Evolutionary conservation across 1,284 basidiomycete genomes (phyloP).

Genomic region (Rugosomyces carneus): DNA sequence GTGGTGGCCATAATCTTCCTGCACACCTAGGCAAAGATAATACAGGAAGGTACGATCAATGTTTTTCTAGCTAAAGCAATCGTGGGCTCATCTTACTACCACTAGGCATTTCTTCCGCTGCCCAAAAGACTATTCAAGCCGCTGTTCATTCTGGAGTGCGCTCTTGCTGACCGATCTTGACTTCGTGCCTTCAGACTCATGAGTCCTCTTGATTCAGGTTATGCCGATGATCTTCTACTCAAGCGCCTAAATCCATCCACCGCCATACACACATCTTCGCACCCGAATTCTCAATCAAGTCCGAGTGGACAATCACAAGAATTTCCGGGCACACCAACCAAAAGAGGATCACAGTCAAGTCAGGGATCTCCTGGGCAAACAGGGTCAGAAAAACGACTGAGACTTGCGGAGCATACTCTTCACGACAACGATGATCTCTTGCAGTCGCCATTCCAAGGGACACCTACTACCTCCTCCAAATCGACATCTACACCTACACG

Average conservation of each 20-base stretch:
- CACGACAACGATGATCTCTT: background rate
- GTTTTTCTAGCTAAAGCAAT: background rate
- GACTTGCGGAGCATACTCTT: conserved; percentile 7
- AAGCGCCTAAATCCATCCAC: background rate
- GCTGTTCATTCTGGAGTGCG: conserved; percentile 25
- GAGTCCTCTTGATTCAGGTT: conserved; percentile 14
- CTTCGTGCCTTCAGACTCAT: background rate
- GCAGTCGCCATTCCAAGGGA: background rate
- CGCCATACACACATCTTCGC: background rate
- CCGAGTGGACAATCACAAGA: background rate
- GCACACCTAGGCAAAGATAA: background rate
- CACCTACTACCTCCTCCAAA: background rate
- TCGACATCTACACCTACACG: conserved; percentile 2
- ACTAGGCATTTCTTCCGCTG: conserved; percentile 28
- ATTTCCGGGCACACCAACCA: conserved; percentile 6
- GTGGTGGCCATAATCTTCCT: background rate
- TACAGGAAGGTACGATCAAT: conserved; percentile 16
- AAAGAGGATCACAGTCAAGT: conserved; percentile 3
- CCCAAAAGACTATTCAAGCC: conserved; percentile 16
- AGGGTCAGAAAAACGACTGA: conserved; percentile 11
- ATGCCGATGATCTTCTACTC: conserved; percentile 19
- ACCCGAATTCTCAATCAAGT: background rate
- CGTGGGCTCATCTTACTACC: background rate
- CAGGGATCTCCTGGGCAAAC: conserved; percentile 1
- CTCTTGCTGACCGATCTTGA: background rate